Percentiles rank a stretch among this genome's conserved stretches.
These are phyloP conservation scores for Vigna angularis DNA, from an alignment of 306 rosid species.

Conservation along the genomic window DNA sequence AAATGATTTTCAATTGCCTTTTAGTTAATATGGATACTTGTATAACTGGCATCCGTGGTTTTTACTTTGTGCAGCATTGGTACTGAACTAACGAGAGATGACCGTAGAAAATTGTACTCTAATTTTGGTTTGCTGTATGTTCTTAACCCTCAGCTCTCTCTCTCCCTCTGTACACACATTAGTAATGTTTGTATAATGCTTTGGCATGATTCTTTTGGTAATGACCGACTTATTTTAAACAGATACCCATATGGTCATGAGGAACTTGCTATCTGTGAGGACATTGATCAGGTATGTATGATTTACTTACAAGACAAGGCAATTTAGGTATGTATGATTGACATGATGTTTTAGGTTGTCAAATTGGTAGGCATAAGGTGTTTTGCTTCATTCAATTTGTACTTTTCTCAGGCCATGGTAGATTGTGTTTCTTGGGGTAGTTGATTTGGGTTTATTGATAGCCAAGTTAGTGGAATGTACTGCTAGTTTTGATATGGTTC, in stretches of 20 bases:
- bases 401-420: slow-evolving; percentile 13
- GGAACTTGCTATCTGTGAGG: slow-evolving; percentile 95
- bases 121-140: slow-evolving; percentile 95
- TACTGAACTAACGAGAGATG: slow-evolving; percentile 98
- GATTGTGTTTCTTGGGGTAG: slow-evolving; percentile 1
- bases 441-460: slow-evolving; percentile 26
- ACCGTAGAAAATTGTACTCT: slow-evolving; percentile 89
- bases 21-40: slow-evolving; percentile 24
- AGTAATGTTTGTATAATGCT: slow-evolving; percentile 14
- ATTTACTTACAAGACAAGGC: slow-evolving; percentile 31
- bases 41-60: slow-evolving; percentile 32
- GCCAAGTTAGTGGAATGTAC: slow-evolving; percentile 9
- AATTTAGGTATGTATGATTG: too few relatives aligned
- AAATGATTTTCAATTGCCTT: neutral
- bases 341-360: slow-evolving; percentile 19
- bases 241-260: slow-evolving; percentile 97
- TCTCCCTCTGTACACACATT: too few relatives aligned
- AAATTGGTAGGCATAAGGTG: slow-evolving; percentile 9
- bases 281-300: slow-evolving; percentile 96
- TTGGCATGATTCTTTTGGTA: slow-evolving; percentile 38
- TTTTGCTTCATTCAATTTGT: slow-evolving; percentile 29
- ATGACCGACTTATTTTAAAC: slow-evolving; percentile 42
- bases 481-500: neutral
- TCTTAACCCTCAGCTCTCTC: slow-evolving; percentile 11
- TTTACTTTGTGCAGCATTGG: slow-evolving; percentile 74